Percentiles rank a stretch among this genome's conserved stretches.
phyloP scores from a whole-genome alignment of 179 eudicot species.

The Beta corolliflora region DNA sequence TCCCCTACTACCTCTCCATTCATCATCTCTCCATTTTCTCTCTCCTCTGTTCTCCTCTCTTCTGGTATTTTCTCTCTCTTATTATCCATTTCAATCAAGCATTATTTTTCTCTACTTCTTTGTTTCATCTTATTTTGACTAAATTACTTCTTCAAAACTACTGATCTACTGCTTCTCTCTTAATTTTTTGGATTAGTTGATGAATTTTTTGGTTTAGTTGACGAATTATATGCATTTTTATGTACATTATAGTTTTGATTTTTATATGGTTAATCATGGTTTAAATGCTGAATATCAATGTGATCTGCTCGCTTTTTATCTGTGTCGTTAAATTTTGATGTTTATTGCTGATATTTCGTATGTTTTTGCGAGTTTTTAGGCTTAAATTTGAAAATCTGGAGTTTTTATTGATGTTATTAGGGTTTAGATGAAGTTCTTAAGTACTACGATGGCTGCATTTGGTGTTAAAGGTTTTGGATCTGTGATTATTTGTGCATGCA shows the following conservation, averaged over 20 bases:
- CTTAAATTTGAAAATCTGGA: not conserved
- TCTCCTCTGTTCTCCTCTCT: not conserved
- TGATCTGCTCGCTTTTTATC: not conserved
- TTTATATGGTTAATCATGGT: too few species aligned
- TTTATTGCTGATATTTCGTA: not conserved
- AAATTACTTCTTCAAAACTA: not conserved
- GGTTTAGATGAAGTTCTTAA: not conserved
- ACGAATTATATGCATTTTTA: not conserved
- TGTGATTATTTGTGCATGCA: not conserved
- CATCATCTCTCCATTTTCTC: not conserved
- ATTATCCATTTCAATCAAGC: not conserved
- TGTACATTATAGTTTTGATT: not conserved
- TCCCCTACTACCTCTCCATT: not conserved
- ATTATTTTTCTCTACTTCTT: not conserved
- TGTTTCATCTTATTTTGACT: not conserved
- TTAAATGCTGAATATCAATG: too few species aligned
- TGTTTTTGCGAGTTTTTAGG: too few species aligned
- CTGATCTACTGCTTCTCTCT: not conserved
- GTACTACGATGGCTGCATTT: not conserved
- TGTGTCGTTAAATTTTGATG: not conserved
- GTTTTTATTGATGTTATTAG: not conserved
- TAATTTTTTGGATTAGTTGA: not conserved
- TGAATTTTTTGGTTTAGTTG: not conserved
- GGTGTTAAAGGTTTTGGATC: not conserved
- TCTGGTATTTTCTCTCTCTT: constrained; percentile 7